Percentiles rank a stretch among this genome's conserved stretches.
Evolutionary conservation across 2,329 filamentous ascomycete genomes (phyloP).

Genomic region (Fusarium foetens): DNA sequence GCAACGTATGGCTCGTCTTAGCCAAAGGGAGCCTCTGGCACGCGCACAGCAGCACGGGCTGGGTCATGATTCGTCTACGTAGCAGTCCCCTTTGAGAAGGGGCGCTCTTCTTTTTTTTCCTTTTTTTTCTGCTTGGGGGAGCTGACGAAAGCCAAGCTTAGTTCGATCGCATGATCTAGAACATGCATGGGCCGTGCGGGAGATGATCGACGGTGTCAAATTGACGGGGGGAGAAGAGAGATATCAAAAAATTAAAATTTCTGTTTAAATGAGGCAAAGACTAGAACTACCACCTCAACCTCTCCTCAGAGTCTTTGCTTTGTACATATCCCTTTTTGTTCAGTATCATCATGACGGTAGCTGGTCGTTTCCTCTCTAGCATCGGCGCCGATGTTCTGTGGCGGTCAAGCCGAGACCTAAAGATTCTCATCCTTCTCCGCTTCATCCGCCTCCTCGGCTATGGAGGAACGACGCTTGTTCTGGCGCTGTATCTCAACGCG

Average conservation of each 20-base stretch:
- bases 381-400: conserved; percentile 36
- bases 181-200: background rate
- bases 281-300: background rate
- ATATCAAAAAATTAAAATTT: background rate
- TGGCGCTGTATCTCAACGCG: conserved; percentile 37
- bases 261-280: conserved; percentile 1
- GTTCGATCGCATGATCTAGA: conserved; percentile 6
- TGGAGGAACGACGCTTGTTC: conserved; percentile 35
- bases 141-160: background rate
- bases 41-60: background rate
- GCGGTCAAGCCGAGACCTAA: conserved; percentile 34
- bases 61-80: conserved; percentile 10
- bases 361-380: conserved; percentile 15
- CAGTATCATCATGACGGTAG: background rate
- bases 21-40: conserved; percentile 6
- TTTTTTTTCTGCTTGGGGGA: background rate
- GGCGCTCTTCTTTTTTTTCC: background rate
- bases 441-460: conserved; percentile 37
- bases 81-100: conserved; percentile 4
- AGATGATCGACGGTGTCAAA: background rate
- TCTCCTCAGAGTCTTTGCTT: no score
- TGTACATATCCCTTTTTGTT: background rate
- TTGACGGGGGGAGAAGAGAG: background rate
- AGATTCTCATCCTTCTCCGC: conserved; percentile 34
- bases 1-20: conserved; percentile 15